Percentiles rank a stretch among this genome's conserved stretches.
These are phyloP conservation scores for Phytophthora sp. DNA, from an alignment of 352 stramenopile species.

Conservation along the genomic window DNA sequence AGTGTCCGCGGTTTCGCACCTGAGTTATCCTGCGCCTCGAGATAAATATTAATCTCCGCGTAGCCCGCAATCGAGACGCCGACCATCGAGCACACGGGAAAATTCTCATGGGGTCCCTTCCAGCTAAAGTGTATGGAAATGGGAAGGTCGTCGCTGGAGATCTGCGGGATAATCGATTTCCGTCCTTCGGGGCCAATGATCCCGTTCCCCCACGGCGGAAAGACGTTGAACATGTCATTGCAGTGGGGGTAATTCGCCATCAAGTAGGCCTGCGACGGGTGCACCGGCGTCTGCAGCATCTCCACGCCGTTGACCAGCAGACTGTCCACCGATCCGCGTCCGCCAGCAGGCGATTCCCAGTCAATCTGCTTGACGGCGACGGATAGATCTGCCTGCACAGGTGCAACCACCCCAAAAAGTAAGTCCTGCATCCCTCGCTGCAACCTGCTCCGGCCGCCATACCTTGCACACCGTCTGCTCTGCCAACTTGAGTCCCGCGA, in stretches of 20 bases:
- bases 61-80: constrained; percentile 79
- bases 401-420: not conserved
- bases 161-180: constrained; percentile 66
- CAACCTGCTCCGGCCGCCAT: constrained; percentile 11
- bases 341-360: constrained; percentile 60
- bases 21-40: constrained; percentile 82
- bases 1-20: constrained; percentile 33
- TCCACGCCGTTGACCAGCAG: constrained; percentile 69
- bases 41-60: constrained; percentile 80
- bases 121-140: constrained; percentile 68
- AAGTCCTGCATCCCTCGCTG: not conserved
- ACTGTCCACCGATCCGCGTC: constrained; percentile 62
- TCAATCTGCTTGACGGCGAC: constrained; percentile 87
- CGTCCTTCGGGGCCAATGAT: constrained; percentile 64
- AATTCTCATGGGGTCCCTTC: constrained; percentile 54
- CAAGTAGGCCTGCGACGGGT: constrained; percentile 69
- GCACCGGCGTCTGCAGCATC: constrained; percentile 57
- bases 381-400: constrained; percentile 67
- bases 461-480: constrained; percentile 82
- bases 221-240: constrained; percentile 87
- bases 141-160: constrained; percentile 46
- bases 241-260: constrained; percentile 82
- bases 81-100: constrained; percentile 79
- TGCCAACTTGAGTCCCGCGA: constrained; percentile 48
- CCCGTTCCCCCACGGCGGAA: constrained; percentile 79